phyloP scores from a whole-genome alignment of 768 basidiomycete species.

The Hericium rajendrae region DNA sequence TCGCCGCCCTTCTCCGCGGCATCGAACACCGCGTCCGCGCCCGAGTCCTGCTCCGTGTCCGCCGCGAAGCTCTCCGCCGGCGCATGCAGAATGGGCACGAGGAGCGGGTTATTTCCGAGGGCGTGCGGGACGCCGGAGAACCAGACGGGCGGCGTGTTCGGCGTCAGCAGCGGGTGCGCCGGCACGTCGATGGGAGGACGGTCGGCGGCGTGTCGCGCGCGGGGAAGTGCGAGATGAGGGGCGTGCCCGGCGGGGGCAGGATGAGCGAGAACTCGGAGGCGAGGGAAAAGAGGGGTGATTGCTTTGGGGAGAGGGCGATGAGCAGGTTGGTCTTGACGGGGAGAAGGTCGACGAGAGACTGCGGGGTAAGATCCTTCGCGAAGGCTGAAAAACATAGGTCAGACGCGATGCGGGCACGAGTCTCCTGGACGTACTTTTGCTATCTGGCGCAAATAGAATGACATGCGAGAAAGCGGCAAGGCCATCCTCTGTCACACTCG shows the following conservation, averaged over 20 bases:
- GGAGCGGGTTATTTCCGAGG: slow-evolving; percentile 62
- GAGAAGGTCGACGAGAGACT: slow-evolving; percentile 65
- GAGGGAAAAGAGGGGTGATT: slow-evolving; percentile 64
- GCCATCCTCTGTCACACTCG: slow-evolving; percentile 59
- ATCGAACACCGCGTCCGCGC: slow-evolving; percentile 56
- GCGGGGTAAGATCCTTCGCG: slow-evolving; percentile 70
- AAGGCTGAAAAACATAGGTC: slow-evolving; percentile 35
- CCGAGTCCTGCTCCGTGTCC: slow-evolving; percentile 47
- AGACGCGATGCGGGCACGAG: neutral
- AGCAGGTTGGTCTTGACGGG: slow-evolving; percentile 73
- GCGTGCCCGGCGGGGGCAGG: slow-evolving; percentile 75
- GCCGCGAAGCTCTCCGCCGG: slow-evolving; percentile 69
- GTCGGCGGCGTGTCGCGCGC: slow-evolving; percentile 54
- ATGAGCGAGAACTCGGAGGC: slow-evolving; percentile 89
- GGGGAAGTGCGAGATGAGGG: slow-evolving; percentile 81
- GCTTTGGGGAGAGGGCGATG: slow-evolving; percentile 67
- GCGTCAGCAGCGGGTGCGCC: slow-evolving; percentile 34
- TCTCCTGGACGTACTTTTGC: slow-evolving; percentile 55
- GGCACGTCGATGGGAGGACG: slow-evolving; percentile 57
- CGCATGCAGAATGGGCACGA: slow-evolving; percentile 76
- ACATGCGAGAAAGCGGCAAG: slow-evolving; percentile 76
- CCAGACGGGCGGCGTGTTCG: slow-evolving; percentile 53
- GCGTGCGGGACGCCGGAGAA: slow-evolving; percentile 66
- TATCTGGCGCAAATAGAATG: slow-evolving; percentile 75
- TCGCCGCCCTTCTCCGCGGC: slow-evolving; percentile 69